Base-by-base conservation (phyloP, 1,284 basidiomycete genomes). In the Ganoderma lucidum region DNA sequence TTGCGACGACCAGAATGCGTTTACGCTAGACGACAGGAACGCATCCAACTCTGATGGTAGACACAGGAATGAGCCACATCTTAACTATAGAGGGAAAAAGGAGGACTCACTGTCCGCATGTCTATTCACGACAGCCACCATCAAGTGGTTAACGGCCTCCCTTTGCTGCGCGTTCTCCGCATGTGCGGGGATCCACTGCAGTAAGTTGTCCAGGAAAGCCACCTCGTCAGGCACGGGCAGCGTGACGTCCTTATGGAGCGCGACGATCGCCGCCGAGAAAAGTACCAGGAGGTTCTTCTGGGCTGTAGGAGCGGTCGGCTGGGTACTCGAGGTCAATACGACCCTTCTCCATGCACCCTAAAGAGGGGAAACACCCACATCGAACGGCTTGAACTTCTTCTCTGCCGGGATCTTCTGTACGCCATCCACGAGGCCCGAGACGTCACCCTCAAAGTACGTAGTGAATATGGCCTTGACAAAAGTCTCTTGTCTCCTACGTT, bases 111-210 rank as follows among this genome's bases (percentile, higher is more conserved):
- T 88, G 62, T 88, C 83, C 10, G 84, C 83, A 61, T 89, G 87
- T 80, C 96, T 95, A 80, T 98, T 98, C 28, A 96, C 80, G 35
- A 93, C 81, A 0, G 91, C 88, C 0, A 90, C 85, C 14, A 96
- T 81, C 15, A 92, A 76, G 61, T 93, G 88, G 72, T 89, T 85
- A 1, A 84, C 86, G 30, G 89, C 85, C 35, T 86, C 83, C 66
- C 86, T 82, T 78, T 96, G 94, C 2, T 86, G 76, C 32, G 83
- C 80, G 66, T 85, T 90, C 23, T 85, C 82, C 0, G 87, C 83
- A 3, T 81, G 76, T 5, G 79, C 75, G 19, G 92, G 79, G 32
- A 85, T 84, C 91, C 93, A 96, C 5, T 79, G 76, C 15, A 93
- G 77, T 19, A 94, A 79, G 37, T 76, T 75, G 6, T 85, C 80